These are phyloP conservation scores for Puya raimondii DNA, from an alignment of 176 grass and related monocot species.

Conservation along the genomic window DNA sequence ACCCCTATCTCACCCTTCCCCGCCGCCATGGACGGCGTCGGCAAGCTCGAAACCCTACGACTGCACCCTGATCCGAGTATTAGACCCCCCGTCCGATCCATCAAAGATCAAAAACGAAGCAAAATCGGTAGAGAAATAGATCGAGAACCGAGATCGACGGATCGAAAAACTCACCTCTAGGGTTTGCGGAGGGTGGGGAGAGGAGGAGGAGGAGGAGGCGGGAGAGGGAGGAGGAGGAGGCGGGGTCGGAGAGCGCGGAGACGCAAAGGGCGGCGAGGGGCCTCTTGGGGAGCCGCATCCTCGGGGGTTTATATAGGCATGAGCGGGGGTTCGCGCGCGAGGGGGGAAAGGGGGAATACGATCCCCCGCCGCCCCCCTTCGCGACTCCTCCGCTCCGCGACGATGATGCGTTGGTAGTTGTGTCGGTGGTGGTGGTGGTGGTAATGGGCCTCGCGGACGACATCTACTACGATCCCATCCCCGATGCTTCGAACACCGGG, in stretches of 20 bases:
- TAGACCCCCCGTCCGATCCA: neutral
- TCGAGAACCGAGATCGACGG: neutral
- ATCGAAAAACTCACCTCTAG: slow-evolving; percentile 32
- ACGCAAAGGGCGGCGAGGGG: slow-evolving; percentile 36
- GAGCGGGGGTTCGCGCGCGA: neutral
- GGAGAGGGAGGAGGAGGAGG: slow-evolving; percentile 31
- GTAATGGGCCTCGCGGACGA: neutral
- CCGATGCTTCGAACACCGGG: slow-evolving; percentile 3
- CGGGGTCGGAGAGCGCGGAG: slow-evolving; percentile 25
- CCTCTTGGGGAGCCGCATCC: slow-evolving; percentile 46
- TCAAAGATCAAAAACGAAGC: neutral
- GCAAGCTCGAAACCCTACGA: neutral
- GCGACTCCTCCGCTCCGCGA: neutral
- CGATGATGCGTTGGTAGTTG: neutral
- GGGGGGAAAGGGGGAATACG: slow-evolving; percentile 19
- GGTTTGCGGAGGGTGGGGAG: slow-evolving; percentile 2
- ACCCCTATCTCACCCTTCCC: neutral
- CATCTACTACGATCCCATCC: slow-evolving; percentile 2
- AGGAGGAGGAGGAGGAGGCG: slow-evolving; percentile 12
- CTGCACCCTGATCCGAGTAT: slow-evolving; percentile 16
- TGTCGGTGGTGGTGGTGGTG: neutral
- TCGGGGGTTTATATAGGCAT: slow-evolving; percentile 43
- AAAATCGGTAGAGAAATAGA: neutral
- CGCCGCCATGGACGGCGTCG: slow-evolving; percentile 3
- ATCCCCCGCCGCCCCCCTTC: slow-evolving; percentile 3